Base-by-base conservation (phyloP, 2,329 filamentous ascomycete genomes). In the Colletotrichum scovillei region DNA sequence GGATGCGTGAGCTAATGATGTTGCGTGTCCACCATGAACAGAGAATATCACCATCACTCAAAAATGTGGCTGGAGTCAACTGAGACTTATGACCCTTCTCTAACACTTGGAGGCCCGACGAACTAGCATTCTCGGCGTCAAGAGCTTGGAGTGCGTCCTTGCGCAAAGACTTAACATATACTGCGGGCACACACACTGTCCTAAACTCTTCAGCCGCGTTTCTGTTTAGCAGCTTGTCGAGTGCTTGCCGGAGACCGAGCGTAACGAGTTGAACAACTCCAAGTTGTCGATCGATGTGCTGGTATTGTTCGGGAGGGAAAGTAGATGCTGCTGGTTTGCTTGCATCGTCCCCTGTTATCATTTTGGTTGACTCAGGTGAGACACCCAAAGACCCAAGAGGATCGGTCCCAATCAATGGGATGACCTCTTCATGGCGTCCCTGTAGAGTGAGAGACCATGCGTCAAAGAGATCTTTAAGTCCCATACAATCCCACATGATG, bases 401-500 rank as follows among this genome's bases (percentile, higher is more conserved):
- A 42, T 60, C 57, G 5, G 35, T 42, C 2, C 19, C 57, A 9
- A 60, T 60, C 22, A 60, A 42, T 9, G 57, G 57, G 24, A 26
- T 26, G 12, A 60, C 32, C n/a, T 60, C 57, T 16, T 5, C 22
- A 32, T 60, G 57, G 32, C 32, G 57, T 14, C 22, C 22, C 32
- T 42, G 57, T 26, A 42, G 32, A 26, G 57, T 60, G 22, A 60
- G 32, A 42, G 57, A 60, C 32, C 57, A 60, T 6, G 32, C 57
- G 38, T 60, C 32, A 32, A 42, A 35, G n/a, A 60, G 57, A 24
- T 60, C 57, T 14, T 60, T 60, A 5, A 6, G 81, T 1, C 82
- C 86, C 74, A 85, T 80, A 3, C 80, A 83, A 76, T 88, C 86
- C 68, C 82, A 80, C 0, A 84, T 73, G 0, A 81, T 82, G 74